Base-by-base conservation (phyloP, 2,329 filamentous ascomycete species). In the Aspergillus aculeatinus region DNA sequence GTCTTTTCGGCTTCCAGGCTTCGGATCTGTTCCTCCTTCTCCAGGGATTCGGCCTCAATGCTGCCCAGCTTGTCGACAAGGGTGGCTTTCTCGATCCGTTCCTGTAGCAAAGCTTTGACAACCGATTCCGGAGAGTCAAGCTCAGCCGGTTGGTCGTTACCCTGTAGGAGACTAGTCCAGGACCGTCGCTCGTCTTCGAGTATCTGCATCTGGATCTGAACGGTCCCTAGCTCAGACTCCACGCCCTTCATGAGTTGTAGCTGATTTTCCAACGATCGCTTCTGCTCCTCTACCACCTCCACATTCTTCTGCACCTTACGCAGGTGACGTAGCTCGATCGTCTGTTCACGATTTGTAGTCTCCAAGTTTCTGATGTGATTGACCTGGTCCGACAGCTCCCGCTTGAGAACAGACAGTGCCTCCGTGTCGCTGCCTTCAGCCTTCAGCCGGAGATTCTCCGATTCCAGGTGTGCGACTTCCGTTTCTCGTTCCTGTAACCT, bases 251-350 rank as follows among this genome's bases (percentile, higher is more conserved):
- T 89, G 42, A 89, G 81, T 61, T 91, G 87, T 1, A 99, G 74
- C 70, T 87, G 91, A 33, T 88, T 87, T 74, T 95, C 89, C 23
- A 99, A 79, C 0, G 87, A 86, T 63, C 91, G 84, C 80, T 98
- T 98, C 79, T 99, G 92, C 74, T 99, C 95, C 72, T 99, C 92
- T 0, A 98, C 90, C 2, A 99, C 85, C 70, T 96, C 91, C 1
- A 96, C 88, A n/a, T 90, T 91, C 76, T 91, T 94, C 73, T 92
- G 88, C 3, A 89, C 79, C 66, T 92, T 90, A 14, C 92, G 88
- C 42, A 96, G 83, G 66, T 92, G 89, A 67, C 90, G 91, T 39
- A 99, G 79, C 72, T 99, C 94, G 0, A 83, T 77, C 14, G 86
- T 81, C 70, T 96, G 91, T 53, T 96, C 91, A 25, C 91, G 84